Conservation (phyloP, 192 early-diverging fungal genomes). For the Coemansia guatemalensis region DNA sequence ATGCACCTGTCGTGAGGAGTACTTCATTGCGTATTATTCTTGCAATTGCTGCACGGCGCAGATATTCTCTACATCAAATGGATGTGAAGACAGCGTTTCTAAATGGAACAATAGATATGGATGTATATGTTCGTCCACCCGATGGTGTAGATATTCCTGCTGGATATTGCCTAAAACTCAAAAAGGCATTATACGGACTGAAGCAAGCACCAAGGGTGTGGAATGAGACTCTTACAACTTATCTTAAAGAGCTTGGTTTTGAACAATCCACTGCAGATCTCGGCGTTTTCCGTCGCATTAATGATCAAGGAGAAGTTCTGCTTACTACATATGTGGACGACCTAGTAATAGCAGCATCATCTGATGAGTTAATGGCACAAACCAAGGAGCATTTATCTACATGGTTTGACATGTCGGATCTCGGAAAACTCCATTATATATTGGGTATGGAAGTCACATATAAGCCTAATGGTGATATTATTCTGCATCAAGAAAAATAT, state of each 20-base stretch:
- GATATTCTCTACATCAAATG: too few relatives aligned
- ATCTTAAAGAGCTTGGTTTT: neutral
- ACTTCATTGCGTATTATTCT: too few relatives aligned
- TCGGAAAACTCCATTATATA: conserved; percentile 1
- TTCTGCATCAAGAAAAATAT: neutral
- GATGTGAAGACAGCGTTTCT: conserved; percentile 15
- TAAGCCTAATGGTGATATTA: neutral
- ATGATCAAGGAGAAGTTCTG: neutral
- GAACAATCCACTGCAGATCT: neutral
- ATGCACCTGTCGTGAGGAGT: too few relatives aligned
- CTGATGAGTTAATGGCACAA: neutral
- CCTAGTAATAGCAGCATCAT: conserved; percentile 2
- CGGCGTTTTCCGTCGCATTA: neutral
- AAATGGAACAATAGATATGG: conserved; percentile 5
- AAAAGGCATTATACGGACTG: conserved; percentile 10
- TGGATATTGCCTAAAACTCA: neutral
- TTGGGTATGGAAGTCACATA: conserved; percentile 1
- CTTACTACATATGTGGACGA: conserved; percentile 14
- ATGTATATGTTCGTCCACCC: conserved; percentile 7
- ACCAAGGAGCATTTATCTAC: neutral
- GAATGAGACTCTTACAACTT: conserved; percentile 1
- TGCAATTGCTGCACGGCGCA: too few relatives aligned
- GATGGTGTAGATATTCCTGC: conserved; percentile 3
- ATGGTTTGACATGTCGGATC: neutral
- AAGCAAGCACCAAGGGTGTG: conserved; percentile 10